These are phyloP conservation scores for Biscogniauxia marginata DNA, from an alignment of 2,329 filamentous ascomycete species.

Conservation along the genomic window DNA sequence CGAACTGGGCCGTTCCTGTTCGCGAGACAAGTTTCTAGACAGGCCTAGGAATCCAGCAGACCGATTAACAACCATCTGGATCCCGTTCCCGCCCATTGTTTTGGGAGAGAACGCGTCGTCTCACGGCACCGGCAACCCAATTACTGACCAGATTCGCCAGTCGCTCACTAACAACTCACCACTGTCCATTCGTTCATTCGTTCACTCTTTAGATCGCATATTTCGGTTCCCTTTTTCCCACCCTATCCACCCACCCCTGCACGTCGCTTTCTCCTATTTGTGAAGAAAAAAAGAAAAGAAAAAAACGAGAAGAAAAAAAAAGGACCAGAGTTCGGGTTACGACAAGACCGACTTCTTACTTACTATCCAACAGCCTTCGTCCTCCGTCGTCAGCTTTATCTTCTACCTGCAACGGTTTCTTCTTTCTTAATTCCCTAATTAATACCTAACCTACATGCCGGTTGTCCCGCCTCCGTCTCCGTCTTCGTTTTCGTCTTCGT, in stretches of 20 bases:
- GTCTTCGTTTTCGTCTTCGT: background rate
- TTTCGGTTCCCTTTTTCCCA: background rate
- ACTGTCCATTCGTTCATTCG: constrained; percentile 9
- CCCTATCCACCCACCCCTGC: background rate
- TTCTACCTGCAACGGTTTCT: background rate
- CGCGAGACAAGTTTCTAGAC: constrained; percentile 21
- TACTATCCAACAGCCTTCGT: no score
- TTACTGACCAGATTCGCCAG: constrained; percentile 2
- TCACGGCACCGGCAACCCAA: constrained; percentile 8
- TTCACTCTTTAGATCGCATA: constrained; percentile 1
- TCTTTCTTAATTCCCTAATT: background rate
- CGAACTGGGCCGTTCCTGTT: constrained; percentile 23
- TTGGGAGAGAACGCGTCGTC: constrained; percentile 20
- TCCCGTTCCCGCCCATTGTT: constrained; percentile 25
- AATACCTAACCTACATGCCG: background rate
- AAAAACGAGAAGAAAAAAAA: background rate
- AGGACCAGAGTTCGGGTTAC: no score
- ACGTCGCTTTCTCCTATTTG: background rate
- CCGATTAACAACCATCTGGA: constrained; percentile 21
- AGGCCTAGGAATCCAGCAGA: constrained; percentile 20
- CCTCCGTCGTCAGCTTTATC: background rate
- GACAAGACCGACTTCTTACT: no score
- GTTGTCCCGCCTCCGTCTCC: background rate
- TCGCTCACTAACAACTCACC: constrained; percentile 8
- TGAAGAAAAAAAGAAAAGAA: background rate